Evolutionary conservation across 129 eudicot species (phyloP).

Genomic region (Ambrosia trifida): DNA sequence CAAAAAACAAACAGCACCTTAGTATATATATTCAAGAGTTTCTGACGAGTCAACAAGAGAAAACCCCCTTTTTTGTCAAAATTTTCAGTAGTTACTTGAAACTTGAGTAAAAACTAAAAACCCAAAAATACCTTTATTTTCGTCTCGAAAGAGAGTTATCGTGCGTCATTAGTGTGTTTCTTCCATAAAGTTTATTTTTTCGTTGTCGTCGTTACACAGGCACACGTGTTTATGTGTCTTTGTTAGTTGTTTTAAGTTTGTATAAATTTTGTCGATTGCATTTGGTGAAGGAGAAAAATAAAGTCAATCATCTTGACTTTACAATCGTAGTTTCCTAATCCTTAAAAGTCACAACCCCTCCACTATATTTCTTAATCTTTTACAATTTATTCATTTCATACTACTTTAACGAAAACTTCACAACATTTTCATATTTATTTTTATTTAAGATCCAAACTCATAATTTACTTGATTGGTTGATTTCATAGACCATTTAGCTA

Average conservation of each 20-base stretch:
- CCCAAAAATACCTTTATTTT: too few species aligned
- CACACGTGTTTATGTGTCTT: background rate
- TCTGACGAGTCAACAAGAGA: too few species aligned
- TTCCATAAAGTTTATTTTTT: too few species aligned
- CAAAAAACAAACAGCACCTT: too few species aligned
- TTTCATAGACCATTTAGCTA: too few species aligned
- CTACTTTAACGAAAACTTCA: background rate
- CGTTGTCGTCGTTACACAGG: too few species aligned
- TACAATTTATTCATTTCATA: background rate
- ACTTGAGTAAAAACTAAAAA: too few species aligned
- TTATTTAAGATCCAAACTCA: background rate
- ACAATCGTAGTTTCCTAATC: background rate
- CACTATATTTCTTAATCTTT: background rate
- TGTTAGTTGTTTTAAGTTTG: background rate
- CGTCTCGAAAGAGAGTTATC: too few species aligned
- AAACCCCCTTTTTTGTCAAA: too few species aligned
- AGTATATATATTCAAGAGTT: too few species aligned
- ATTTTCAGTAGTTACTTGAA: too few species aligned
- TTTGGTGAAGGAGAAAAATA: background rate
- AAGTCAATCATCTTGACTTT: background rate
- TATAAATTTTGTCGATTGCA: background rate
- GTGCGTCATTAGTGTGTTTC: too few species aligned
- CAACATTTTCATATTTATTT: background rate
- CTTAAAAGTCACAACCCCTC: background rate
- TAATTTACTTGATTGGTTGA: background rate